Evolutionary conservation across 1,284 basidiomycete genomes (phyloP).

Genomic region (Cutaneotrichosporon cyanovorans): DNA sequence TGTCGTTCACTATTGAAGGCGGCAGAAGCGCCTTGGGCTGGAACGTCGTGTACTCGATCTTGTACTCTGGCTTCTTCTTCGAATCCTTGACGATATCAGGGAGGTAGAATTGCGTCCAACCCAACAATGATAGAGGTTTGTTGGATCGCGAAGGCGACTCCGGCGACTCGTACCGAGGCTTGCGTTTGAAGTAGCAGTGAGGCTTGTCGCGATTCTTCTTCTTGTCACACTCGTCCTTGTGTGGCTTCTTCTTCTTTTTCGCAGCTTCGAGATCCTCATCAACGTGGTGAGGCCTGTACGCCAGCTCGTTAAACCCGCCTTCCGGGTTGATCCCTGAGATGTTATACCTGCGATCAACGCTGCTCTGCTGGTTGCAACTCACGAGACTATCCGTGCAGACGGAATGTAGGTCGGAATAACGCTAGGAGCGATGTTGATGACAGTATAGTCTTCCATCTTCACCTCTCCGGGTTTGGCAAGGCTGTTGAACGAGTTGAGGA

Average conservation of each 20-base stretch:
- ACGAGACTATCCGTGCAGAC: conserved; percentile 70
- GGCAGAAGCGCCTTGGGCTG: conserved; percentile 46
- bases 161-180: conserved; percentile 38
- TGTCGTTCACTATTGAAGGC: conserved; percentile 8
- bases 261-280: conserved; percentile 18
- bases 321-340: conserved; percentile 49
- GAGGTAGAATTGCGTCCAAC: conserved; percentile 61
- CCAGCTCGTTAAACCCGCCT: conserved; percentile 7
- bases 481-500: conserved; percentile 40
- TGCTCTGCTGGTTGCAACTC: conserved; percentile 15
- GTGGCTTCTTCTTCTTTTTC: conserved; percentile 21
- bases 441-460: conserved; percentile 61
- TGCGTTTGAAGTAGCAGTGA: conserved; percentile 40
- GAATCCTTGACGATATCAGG: conserved; percentile 58
- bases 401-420: conserved; percentile 87
- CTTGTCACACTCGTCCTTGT: conserved; percentile 34
- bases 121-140: conserved; percentile 32
- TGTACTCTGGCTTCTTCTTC: conserved; percentile 57
- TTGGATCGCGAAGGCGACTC: conserved; percentile 38
- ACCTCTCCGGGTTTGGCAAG: conserved; percentile 50
- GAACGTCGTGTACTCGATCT: conserved; percentile 73
- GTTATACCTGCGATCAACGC: conserved; percentile 51
- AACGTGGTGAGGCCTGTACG: conserved; percentile 4
- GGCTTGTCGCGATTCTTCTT: conserved; percentile 44
- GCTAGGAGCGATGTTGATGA: conserved; percentile 69